Evolutionary conservation across 345 rosid genomes (phyloP), one percentile per base, ranked within the genome.

Genomic region (Eucalyptus sideroxylon): DNA sequence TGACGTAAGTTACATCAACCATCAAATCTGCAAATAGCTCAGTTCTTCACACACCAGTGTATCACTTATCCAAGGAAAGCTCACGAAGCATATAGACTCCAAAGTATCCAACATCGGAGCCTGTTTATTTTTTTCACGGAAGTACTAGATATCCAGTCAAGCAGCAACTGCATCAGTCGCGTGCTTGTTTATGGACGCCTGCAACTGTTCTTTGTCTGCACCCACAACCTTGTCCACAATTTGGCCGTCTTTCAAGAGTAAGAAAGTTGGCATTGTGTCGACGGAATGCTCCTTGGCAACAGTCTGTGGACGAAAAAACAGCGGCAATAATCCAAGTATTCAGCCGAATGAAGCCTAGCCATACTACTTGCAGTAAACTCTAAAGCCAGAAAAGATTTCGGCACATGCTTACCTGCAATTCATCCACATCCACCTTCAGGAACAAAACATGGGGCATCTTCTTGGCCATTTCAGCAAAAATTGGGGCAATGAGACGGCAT

Each of bases 381-480:
- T 77, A 40, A 23, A 51, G 67, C 88, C 65, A 87, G 62, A 53
- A 86, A 55, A 55, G 45, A 31, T 55, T 34, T 42, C 5, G 31
- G 65, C 65, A 23, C 47, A 15, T 65, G 42, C 86, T 47, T 88
- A 89, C 90, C 55, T 17, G 8, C 87, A 93, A 31, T 88, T 93
- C 92, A 86, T 91, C 94, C 30, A 93, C 93, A 56, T 93, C 92
- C 37, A 92, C 93, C 92, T 92, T 93, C 50, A 93, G 88, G 92
- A 93, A 93, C 87, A 82, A 53, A 37, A 88, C 92, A 50, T 86
- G 12, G 26, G 92, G 91, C 45, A 87, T 37, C 69, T 86, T 91
- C 91, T 86, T 92, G 12, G 94, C 93, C 87, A 92, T 24, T 59
- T 91, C 92, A 21, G 85, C 91, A 89, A 93, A 11, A 88, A 89